Evolutionary conservation across 164 flowering plant genomes (phyloP).

Genomic region (Aristolochia contorta): DNA sequence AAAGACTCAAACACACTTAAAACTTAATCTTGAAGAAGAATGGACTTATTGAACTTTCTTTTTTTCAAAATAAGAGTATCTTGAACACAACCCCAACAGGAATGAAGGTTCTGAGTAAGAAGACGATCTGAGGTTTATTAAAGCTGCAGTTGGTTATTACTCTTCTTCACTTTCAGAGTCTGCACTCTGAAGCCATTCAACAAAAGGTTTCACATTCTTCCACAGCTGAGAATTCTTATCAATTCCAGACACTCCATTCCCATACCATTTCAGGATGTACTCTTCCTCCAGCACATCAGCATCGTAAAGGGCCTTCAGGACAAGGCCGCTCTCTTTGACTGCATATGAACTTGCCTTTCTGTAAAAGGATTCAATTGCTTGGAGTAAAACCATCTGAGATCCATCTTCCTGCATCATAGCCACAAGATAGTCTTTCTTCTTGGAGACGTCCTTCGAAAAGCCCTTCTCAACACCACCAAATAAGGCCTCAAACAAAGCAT

Average conservation of each 20-base stretch:
- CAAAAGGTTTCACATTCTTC: conserved; percentile 57
- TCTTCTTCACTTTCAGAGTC: conserved; percentile 61
- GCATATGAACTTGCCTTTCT: conserved; percentile 29
- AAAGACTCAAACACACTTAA: too few species aligned
- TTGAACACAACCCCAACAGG: too few species aligned
- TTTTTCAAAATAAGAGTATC: too few species aligned
- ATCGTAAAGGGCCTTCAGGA: conserved; percentile 55
- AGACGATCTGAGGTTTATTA: too few species aligned
- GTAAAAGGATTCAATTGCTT: conserved; percentile 43
- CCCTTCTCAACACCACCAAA: conserved; percentile 53
- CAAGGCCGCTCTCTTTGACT: conserved; percentile 50
- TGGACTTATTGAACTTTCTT: too few species aligned
- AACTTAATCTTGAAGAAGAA: too few species aligned
- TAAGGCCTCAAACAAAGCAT: conserved; percentile 42
- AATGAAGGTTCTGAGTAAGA: too few species aligned
- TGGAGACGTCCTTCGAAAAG: conserved; percentile 45
- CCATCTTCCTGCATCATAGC: conserved; percentile 36
- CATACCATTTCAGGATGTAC: conserved; percentile 41
- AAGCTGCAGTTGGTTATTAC: not conserved
- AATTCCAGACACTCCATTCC: conserved; percentile 30
- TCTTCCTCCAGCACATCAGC: conserved; percentile 61
- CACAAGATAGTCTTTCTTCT: conserved; percentile 33
- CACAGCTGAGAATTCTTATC: conserved; percentile 35
- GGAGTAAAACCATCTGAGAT: conserved; percentile 33
- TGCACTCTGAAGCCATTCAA: conserved; percentile 74